Percentiles rank a stretch among this genome's conserved stretches.
These are phyloP conservation scores for Amaranthus palmeri DNA, from an alignment of 148 eudicot species.

Conservation along the genomic window DNA sequence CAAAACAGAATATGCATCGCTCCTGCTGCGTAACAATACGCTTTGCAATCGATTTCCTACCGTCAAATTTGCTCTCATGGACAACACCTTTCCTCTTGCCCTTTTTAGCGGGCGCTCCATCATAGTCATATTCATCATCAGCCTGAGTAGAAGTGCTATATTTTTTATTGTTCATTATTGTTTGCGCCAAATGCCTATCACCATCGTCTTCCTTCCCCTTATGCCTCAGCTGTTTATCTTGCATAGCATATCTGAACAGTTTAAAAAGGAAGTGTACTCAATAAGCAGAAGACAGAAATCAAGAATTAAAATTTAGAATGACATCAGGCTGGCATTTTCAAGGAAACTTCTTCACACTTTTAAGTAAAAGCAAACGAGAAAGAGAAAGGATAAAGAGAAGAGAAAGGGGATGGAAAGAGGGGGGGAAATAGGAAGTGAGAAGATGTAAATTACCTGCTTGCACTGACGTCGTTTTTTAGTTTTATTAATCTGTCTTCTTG, in stretches of 20 bases:
- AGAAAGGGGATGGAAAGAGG: neutral
- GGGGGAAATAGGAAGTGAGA: neutral
- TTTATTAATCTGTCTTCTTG: conserved; percentile 37
- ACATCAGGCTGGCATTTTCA: neutral
- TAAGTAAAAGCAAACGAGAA: neutral
- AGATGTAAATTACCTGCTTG: conserved; percentile 50
- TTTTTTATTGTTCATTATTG: conserved; percentile 54
- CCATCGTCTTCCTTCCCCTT: conserved; percentile 74
- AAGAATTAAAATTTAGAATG: neutral
- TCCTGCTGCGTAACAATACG: conserved; percentile 86
- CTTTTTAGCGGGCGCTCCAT: conserved; percentile 68
- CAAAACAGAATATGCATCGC: conserved; percentile 85
- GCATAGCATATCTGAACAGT: conserved; percentile 44
- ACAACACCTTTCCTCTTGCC: conserved; percentile 48
- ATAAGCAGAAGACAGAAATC: neutral
- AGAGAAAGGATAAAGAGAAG: too few relatives aligned
- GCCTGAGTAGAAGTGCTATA: conserved; percentile 55
- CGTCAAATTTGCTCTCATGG: conserved; percentile 33
- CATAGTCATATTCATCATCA: conserved; percentile 94
- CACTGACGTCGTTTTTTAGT: conserved; percentile 44
- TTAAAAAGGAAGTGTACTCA: neutral
- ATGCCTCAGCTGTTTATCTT: conserved; percentile 43
- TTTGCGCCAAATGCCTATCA: conserved; percentile 72
- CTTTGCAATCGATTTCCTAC: conserved; percentile 34
- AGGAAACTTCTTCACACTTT: conserved; percentile 2